Evolutionary conservation across 2,329 filamentous ascomycete genomes (phyloP).

Genomic region (Colletotrichum chrysophilum): DNA sequence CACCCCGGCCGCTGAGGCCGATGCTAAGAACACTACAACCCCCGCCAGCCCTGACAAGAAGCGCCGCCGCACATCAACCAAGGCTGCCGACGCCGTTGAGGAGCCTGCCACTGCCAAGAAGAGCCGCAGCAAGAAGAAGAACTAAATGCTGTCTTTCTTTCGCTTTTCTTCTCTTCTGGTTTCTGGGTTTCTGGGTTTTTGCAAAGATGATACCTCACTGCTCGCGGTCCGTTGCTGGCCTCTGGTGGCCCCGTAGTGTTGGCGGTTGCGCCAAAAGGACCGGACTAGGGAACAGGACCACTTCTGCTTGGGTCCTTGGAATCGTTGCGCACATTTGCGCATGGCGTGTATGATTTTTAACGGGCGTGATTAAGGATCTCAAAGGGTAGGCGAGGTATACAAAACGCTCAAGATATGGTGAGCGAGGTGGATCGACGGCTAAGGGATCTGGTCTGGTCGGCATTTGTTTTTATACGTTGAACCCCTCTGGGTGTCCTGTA

Average conservation of each 20-base stretch:
- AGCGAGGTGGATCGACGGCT: constrained; percentile 10
- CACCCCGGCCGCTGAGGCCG: constrained; percentile 48
- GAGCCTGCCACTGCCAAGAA: constrained; percentile 63
- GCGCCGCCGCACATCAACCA: constrained; percentile 62
- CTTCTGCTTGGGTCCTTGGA: background rate
- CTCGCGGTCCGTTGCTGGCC: background rate
- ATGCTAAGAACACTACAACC: constrained; percentile 40
- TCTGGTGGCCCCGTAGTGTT: background rate
- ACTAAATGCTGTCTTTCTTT: constrained; percentile 11
- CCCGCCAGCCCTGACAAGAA: constrained; percentile 67
- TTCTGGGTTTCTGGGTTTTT: constrained; percentile 22
- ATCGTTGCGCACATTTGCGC: background rate
- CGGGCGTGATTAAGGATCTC: constrained; percentile 8
- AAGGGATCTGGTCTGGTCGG: constrained; percentile 2
- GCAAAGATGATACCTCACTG: constrained; percentile 24
- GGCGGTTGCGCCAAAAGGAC: background rate
- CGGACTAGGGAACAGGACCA: background rate
- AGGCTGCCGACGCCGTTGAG: constrained; percentile 53
- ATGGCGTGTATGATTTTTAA: constrained; percentile 18
- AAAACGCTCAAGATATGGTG: background rate
- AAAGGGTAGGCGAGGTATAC: constrained; percentile 10
- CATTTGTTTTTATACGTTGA: background rate
- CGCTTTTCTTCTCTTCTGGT: background rate
- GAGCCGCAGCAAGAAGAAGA: constrained; percentile 27
- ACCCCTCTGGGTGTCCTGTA: background rate